Percentiles rank a stretch among this genome's conserved stretches.
Evolutionary conservation across 148 eudicot species (phyloP).

Genomic region (Chenopodium berlandieri): DNA sequence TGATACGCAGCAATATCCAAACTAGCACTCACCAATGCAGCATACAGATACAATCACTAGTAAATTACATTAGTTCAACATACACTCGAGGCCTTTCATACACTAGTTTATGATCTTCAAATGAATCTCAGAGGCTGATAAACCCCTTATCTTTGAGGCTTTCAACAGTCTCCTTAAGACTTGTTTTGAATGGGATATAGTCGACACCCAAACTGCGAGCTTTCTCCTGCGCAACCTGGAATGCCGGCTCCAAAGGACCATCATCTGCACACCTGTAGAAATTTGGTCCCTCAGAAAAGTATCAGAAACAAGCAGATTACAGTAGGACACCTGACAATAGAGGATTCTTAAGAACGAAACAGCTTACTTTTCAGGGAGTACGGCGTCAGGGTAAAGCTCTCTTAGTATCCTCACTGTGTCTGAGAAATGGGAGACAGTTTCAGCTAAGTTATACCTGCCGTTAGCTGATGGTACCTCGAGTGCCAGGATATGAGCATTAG

Average conservation of each 20-base stretch:
- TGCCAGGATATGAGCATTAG: constrained; percentile 50
- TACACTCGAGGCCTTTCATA: background rate
- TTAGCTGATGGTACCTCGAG: constrained; percentile 49
- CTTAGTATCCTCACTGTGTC: constrained; percentile 40
- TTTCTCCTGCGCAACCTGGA: constrained; percentile 40
- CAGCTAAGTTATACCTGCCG: constrained; percentile 49
- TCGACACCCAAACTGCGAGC: constrained; percentile 44
- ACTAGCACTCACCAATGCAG: too few species aligned
- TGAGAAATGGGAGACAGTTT: constrained; percentile 41
- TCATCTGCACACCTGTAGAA: constrained; percentile 55
- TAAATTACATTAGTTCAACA: too few species aligned
- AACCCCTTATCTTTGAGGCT: constrained; percentile 53
- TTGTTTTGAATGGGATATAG: constrained; percentile 35
- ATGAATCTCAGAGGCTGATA: constrained; percentile 4
- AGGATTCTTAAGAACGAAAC: background rate
- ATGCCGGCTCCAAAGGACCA: constrained; percentile 38
- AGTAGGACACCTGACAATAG: background rate
- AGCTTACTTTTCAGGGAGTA: constrained; percentile 64
- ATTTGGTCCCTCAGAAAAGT: background rate
- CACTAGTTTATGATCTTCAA: background rate
- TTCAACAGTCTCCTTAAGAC: constrained; percentile 55
- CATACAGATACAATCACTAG: background rate
- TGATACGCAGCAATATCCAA: too few species aligned
- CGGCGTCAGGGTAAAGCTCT: constrained; percentile 48
- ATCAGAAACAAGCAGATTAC: background rate